These are phyloP conservation scores for Colletotrichum scovillei DNA, from an alignment of 2,329 filamentous ascomycete species.

Conservation along the genomic window DNA sequence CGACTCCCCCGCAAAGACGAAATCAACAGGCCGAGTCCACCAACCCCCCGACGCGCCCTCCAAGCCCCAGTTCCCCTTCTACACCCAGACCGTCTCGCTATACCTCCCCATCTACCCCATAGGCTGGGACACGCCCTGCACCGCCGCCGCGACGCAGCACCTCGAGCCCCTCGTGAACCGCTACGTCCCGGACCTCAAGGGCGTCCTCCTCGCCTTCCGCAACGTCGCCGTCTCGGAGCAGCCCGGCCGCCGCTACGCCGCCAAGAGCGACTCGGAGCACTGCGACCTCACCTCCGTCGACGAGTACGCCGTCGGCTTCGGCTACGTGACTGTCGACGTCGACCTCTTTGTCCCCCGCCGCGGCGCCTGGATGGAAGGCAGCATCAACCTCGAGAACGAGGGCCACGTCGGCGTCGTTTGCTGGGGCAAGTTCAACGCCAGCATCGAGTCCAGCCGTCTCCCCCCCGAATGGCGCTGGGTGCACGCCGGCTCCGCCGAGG, in stretches of 20 bases:
- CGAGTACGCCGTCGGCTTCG: conserved; percentile 88
- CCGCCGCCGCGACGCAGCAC: conserved; percentile 78
- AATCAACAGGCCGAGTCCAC: conserved; percentile 46
- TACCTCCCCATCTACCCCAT: conserved; percentile 80
- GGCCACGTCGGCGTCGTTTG: conserved; percentile 90
- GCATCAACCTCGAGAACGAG: conserved; percentile 86
- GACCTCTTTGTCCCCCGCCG: conserved; percentile 82
- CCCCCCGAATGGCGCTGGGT: conserved; percentile 86
- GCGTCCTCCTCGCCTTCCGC: conserved; percentile 80
- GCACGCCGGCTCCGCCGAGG: conserved; percentile 59
- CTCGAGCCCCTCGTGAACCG: conserved; percentile 80
- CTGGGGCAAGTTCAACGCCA: conserved; percentile 92
- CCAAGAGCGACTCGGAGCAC: conserved; percentile 59
- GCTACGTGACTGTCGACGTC: conserved; percentile 90
- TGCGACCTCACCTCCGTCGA: conserved; percentile 66
- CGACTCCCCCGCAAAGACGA: conserved; percentile 44
- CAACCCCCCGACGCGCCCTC: conserved; percentile 50
- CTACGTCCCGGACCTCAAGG: conserved; percentile 78
- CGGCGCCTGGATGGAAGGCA: conserved; percentile 81
- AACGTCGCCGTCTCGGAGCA: conserved; percentile 74
- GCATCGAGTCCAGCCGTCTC: conserved; percentile 80
- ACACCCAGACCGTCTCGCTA: conserved; percentile 82
- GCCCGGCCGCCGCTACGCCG: conserved; percentile 60
- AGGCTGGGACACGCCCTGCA: conserved; percentile 76
- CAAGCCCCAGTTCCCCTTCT: conserved; percentile 74